Evolutionary conservation across 2,329 filamentous ascomycete genomes (phyloP).

Genomic region (Zymoseptoria brevis): DNA sequence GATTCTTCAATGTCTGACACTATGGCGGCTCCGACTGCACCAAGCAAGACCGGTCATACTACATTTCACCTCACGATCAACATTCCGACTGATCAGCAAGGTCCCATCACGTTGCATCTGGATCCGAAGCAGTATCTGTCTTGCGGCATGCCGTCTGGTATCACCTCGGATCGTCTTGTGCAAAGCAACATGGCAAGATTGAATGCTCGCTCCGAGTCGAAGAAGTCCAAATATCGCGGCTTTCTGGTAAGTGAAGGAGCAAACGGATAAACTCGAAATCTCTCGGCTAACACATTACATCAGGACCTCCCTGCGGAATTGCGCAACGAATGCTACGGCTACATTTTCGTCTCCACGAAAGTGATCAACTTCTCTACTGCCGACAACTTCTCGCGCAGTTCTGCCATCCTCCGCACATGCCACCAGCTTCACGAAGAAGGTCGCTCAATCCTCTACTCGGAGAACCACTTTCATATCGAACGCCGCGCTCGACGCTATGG

Average conservation of each 20-base stretch:
- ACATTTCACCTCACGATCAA: constrained; percentile 39
- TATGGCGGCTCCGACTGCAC: neutral
- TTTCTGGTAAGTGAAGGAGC: constrained; percentile 9
- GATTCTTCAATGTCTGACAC: constrained; percentile 10
- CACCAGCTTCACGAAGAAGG: constrained; percentile 39
- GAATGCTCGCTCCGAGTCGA: constrained; percentile 15
- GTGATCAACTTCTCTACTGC: constrained; percentile 31
- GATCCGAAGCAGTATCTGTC: constrained; percentile 21
- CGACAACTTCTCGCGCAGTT: constrained; percentile 33
- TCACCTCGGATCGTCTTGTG: constrained; percentile 5
- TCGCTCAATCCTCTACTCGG: constrained; percentile 42
- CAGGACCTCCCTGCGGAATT: constrained; percentile 37
- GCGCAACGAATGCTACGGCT: constrained; percentile 41
- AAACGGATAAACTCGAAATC: constrained; percentile 10
- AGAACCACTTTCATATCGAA: constrained; percentile 42
- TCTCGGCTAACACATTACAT: constrained; percentile 12
- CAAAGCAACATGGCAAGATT: constrained; percentile 12
- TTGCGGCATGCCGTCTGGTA: neutral
- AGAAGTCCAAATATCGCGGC: constrained; percentile 11
- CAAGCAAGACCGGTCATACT: constrained; percentile 5
- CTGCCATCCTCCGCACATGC: constrained; percentile 41
- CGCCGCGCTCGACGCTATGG: constrained; percentile 29
- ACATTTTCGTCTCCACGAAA: constrained; percentile 32
- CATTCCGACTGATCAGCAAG: constrained; percentile 38
- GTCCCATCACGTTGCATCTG: constrained; percentile 38